Conservation (phyloP, 2,329 filamentous ascomycete species). For the Ophiostoma montium region DNA sequence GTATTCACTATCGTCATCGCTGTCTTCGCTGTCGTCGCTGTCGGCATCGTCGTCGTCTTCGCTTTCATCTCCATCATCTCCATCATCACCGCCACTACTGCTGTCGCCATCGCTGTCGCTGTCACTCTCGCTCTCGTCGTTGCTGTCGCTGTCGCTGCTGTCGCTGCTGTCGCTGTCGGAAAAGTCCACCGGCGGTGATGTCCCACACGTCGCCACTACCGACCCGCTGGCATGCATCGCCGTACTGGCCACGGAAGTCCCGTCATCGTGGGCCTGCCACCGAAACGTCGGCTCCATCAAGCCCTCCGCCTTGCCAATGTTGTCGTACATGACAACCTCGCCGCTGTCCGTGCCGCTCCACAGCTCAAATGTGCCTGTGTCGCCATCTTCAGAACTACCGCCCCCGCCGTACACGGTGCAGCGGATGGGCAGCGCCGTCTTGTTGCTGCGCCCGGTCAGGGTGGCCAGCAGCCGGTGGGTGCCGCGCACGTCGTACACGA, state of each 20-base stretch:
- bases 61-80: not conserved
- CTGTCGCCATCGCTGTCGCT: not conserved
- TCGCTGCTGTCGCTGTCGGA: conserved; percentile 3
- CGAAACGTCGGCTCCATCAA: conserved; percentile 30
- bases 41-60: not conserved
- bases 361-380: conserved; percentile 34
- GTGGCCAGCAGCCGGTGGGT: conserved; percentile 41
- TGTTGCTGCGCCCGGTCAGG: conserved; percentile 34
- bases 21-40: conserved; percentile 10
- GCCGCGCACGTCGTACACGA: conserved; percentile 50
- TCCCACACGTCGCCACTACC: conserved; percentile 42
- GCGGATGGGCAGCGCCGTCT: conserved; percentile 40
- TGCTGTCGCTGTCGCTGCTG: too few relatives aligned
- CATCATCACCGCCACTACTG: conserved; percentile 8
- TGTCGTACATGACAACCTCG: conserved; percentile 43
- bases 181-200: conserved; percentile 26
- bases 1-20: conserved; percentile 15
- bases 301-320: conserved; percentile 34
- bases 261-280: conserved; percentile 33
- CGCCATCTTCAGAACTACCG: not conserved
- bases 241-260: conserved; percentile 30
- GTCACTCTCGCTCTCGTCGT: not conserved
- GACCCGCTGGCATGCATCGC: conserved; percentile 39
- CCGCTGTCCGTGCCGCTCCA: conserved; percentile 47
- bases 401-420: conserved; percentile 36